These are phyloP conservation scores for Wakefieldia striispora DNA, from an alignment of 768 basidiomycete genomes.

Conservation along the genomic window DNA sequence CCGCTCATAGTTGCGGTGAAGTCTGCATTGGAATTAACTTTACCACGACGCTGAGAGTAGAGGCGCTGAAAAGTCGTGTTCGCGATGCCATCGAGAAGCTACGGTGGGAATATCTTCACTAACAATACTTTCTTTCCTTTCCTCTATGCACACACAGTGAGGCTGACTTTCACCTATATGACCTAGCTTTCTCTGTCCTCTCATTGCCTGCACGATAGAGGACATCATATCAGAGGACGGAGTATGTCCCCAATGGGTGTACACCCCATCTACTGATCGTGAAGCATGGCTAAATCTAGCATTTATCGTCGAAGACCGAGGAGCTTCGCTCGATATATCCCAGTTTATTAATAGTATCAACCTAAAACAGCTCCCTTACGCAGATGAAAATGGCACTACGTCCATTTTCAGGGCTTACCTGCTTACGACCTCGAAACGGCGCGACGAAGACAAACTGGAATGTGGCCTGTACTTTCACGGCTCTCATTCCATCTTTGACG, in stretches of 20 bases:
- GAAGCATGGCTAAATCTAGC: constrained; percentile 23
- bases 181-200: constrained; percentile 17
- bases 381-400: not conserved
- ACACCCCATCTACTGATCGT: constrained; percentile 21
- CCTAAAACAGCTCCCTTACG: constrained; percentile 19
- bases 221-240: not conserved
- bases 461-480: constrained; percentile 24
- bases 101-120: constrained; percentile 5
- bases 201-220: constrained; percentile 17
- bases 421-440: constrained; percentile 6
- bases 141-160: too few relatives aligned
- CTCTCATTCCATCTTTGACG: constrained; percentile 22
- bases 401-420: constrained; percentile 9
- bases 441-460: not conserved
- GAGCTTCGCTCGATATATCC: constrained; percentile 9
- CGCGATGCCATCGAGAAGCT: constrained; percentile 19
- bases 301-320: constrained; percentile 16
- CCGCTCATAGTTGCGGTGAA: constrained; percentile 12
- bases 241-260: constrained; percentile 18
- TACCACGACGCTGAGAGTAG: constrained; percentile 3
- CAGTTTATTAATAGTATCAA: constrained; percentile 18
- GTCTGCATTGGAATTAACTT: constrained; percentile 18
- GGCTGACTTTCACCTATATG: too few relatives aligned
- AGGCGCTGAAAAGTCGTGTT: constrained; percentile 7
- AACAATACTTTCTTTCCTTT: too few relatives aligned